Conservation (phyloP, 495 filamentous ascomycete genomes). For the Articulospora tetracladia region DNA sequence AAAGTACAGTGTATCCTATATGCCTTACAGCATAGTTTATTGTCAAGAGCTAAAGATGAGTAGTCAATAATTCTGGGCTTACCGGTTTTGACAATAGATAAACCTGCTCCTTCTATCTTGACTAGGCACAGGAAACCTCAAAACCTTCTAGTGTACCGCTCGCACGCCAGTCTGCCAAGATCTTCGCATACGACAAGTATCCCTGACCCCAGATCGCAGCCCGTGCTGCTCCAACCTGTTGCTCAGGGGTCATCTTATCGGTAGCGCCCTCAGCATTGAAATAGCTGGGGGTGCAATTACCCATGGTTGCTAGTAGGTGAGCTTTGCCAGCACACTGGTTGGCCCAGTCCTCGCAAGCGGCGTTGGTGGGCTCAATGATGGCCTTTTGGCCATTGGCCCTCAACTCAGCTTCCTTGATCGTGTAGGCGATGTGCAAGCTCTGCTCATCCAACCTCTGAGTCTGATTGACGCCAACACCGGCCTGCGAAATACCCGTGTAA, state of each 20-base stretch:
- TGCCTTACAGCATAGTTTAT: too few species aligned
- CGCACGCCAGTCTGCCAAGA: background rate
- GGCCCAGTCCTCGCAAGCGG: constrained; percentile 45
- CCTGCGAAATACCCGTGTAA: constrained; percentile 33
- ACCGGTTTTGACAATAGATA: too few species aligned
- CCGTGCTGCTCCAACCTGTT: background rate
- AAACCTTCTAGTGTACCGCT: background rate
- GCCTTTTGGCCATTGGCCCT: constrained; percentile 21
- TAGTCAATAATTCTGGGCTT: too few species aligned
- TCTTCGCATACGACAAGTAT: background rate
- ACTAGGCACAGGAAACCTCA: background rate
- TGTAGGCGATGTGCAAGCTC: constrained; percentile 38
- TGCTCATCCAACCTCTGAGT: constrained; percentile 36
- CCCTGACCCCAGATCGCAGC: background rate
- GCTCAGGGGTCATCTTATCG: constrained; percentile 2
- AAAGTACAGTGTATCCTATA: too few species aligned
- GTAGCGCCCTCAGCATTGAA: constrained; percentile 44
- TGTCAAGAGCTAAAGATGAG: too few species aligned
- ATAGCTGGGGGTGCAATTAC: constrained; percentile 55
- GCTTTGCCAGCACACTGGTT: constrained; percentile 37
- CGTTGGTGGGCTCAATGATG: constrained; percentile 38
- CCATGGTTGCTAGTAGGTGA: constrained; percentile 31
- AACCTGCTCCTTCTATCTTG: too few species aligned
- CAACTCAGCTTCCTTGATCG: constrained; percentile 39
- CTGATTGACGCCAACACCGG: constrained; percentile 36